phyloP scores from a whole-genome alignment of 2,329 filamentous ascomycete species.

The Mariannaea elegans region DNA sequence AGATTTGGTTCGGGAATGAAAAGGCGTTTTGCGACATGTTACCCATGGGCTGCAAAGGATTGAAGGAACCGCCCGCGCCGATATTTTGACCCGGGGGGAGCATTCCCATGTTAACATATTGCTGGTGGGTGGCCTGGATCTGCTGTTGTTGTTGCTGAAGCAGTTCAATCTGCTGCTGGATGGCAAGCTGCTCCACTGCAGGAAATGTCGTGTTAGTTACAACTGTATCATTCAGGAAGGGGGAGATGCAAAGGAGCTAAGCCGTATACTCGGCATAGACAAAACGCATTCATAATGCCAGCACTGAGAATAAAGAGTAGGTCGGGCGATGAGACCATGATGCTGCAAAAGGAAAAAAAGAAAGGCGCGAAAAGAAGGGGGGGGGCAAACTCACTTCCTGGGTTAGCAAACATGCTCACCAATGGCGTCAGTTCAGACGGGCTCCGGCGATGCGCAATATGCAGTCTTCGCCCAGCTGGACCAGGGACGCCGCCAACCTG shows the following conservation, averaged over 20 bases:
- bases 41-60: slow-evolving; percentile 81
- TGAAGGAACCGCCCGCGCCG: slow-evolving; percentile 75
- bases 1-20: slow-evolving; percentile 85
- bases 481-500: slow-evolving; percentile 70
- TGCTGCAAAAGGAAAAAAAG: background rate
- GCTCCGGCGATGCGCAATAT: slow-evolving; percentile 96
- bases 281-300: background rate
- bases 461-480: slow-evolving; percentile 86
- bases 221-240: background rate
- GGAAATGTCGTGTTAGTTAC: slow-evolving; percentile 33
- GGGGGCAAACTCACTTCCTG: slow-evolving; percentile 64
- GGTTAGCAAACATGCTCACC: slow-evolving; percentile 87
- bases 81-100: slow-evolving; percentile 83
- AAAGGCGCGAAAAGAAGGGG: slow-evolving; percentile 12
- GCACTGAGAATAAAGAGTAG: background rate
- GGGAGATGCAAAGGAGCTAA: background rate
- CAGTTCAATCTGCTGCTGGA: slow-evolving; percentile 97
- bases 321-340: background rate
- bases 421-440: slow-evolving; percentile 96
- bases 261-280: background rate
- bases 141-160: slow-evolving; percentile 98
- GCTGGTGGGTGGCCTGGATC: slow-evolving; percentile 94
- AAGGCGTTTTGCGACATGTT: slow-evolving; percentile 85
- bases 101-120: slow-evolving; percentile 98
- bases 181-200: slow-evolving; percentile 94